A percentile compares a stretch with the other conserved stretches of the same genome.
Evolutionary conservation across 2,329 filamentous ascomycete species (phyloP).

Genomic region (Coniochaeta ligniaria): DNA sequence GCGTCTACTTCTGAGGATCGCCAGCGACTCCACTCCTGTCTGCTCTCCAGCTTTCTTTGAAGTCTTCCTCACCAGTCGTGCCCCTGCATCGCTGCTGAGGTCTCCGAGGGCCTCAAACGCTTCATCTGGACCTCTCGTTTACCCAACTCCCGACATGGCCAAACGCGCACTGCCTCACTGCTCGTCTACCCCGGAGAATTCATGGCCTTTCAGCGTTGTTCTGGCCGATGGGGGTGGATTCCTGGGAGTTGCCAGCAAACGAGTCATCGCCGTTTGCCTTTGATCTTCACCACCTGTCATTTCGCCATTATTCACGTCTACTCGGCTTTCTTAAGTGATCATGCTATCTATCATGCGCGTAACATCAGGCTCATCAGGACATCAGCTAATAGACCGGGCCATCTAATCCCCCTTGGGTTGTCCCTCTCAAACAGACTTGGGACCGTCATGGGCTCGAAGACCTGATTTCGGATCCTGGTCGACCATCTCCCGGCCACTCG

Average conservation of each 20-base stretch:
- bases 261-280: background rate
- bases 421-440: background rate
- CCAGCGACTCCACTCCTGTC: background rate
- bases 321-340: background rate
- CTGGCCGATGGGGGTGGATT: background rate
- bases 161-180: conserved; percentile 14
- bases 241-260: background rate
- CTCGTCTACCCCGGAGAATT: background rate
- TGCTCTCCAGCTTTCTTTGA: background rate
- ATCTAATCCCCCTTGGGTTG: background rate
- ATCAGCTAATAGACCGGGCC: background rate
- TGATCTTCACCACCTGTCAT: background rate
- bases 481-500: conserved; percentile 2
- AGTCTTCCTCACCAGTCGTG: conserved; percentile 3
- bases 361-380: background rate
- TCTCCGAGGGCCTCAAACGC: conserved; percentile 6
- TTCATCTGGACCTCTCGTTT: conserved; percentile 16
- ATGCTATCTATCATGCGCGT: background rate
- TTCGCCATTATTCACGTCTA: background rate
- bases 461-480: background rate
- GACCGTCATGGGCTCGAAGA: background rate
- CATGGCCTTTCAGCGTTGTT: background rate
- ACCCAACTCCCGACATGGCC: conserved; percentile 3
- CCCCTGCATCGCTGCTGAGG: background rate
- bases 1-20: background rate